phyloP scores from a whole-genome alignment of 805 yeast genomes.

The Diddensiella santjacobensis region DNA sequence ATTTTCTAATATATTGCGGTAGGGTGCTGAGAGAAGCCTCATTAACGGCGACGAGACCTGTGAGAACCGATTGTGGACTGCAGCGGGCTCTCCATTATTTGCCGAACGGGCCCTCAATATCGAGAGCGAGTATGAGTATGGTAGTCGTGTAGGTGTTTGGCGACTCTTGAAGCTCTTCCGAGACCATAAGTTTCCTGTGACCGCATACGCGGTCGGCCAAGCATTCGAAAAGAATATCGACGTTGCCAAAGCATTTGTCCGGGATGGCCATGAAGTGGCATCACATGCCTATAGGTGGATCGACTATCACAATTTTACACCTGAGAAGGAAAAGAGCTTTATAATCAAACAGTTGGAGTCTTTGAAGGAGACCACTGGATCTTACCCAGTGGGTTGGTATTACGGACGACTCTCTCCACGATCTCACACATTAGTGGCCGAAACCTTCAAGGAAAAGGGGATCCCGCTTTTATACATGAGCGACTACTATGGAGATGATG shows the following conservation, averaged over 20 bases:
- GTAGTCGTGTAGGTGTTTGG: constrained; percentile 36
- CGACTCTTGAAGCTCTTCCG: constrained; percentile 35
- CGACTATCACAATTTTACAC: constrained; percentile 29
- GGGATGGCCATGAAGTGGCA: constrained; percentile 40
- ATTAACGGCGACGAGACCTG: constrained; percentile 30
- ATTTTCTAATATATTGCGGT: too few species aligned
- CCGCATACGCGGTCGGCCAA: constrained; percentile 39
- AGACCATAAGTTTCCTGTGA: constrained; percentile 33
- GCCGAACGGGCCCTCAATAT: constrained; percentile 22
- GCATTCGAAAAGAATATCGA: constrained; percentile 36
- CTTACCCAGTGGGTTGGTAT: constrained; percentile 38
- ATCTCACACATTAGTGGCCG: constrained; percentile 33
- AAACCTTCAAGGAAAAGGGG: constrained; percentile 35
- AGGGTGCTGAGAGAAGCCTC: constrained; percentile 34
- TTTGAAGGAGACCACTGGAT: constrained; percentile 34
- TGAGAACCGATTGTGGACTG: constrained; percentile 16
- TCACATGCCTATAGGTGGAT: constrained; percentile 40
- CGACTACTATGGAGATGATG: constrained; percentile 38
- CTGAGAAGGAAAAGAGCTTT: constrained; percentile 35
- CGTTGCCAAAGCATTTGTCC: constrained; percentile 36
- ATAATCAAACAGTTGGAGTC: constrained; percentile 32
- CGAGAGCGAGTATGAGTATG: constrained; percentile 37
- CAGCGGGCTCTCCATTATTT: constrained; percentile 6
- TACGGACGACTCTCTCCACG: constrained; percentile 31
- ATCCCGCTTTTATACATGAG: constrained; percentile 33